These are phyloP conservation scores for Suillus subalutaceus DNA, from an alignment of 768 basidiomycete species.

Conservation along the genomic window DNA sequence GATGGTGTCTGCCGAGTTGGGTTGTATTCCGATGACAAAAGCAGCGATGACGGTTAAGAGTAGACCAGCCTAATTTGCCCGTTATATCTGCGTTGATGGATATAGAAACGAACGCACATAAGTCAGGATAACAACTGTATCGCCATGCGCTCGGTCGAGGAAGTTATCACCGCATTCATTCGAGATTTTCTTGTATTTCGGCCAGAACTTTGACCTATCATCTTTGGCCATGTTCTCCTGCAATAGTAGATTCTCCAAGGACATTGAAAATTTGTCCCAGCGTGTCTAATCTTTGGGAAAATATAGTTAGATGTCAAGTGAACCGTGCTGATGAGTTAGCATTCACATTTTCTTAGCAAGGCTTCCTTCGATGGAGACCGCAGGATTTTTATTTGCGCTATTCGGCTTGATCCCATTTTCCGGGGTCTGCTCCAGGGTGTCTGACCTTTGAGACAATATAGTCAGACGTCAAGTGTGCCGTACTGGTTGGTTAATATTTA, in stretches of 20 bases:
- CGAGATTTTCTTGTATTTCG: not conserved
- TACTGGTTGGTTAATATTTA: not conserved
- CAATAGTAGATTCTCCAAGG: not conserved
- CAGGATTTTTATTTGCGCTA: not conserved
- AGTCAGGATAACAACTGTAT: not conserved
- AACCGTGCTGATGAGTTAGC: not conserved
- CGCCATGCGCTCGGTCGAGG: not conserved
- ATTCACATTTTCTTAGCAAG: not conserved
- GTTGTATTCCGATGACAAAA: not conserved
- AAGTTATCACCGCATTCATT: not conserved
- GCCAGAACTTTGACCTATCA: not conserved
- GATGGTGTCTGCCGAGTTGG: not conserved
- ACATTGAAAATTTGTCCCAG: not conserved
- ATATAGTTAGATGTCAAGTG: not conserved
- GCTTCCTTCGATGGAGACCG: not conserved
- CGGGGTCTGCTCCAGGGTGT: too few relatives aligned
- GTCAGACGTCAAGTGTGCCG: not conserved
- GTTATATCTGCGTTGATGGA: not conserved
- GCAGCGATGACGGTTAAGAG: not conserved
- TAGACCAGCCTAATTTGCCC: not conserved
- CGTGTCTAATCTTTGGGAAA: not conserved
- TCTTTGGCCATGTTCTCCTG: not conserved
- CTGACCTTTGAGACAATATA: not conserved
- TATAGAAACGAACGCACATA: not conserved
- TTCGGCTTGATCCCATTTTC: not conserved